These are phyloP conservation scores for Prunus yedoensis DNA, from an alignment of 331 rosid genomes.

Conservation along the genomic window DNA sequence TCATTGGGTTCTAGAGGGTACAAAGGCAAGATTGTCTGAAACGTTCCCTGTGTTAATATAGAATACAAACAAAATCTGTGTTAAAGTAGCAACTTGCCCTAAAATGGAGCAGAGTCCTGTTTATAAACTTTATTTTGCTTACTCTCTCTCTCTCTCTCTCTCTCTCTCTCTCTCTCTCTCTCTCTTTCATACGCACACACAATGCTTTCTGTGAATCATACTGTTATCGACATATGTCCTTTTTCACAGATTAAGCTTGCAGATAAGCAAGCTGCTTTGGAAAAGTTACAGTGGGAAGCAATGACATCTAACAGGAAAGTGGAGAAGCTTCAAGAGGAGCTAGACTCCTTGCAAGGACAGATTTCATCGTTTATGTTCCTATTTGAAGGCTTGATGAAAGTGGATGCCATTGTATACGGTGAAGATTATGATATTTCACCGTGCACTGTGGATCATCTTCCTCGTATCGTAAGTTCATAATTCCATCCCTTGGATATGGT, in stretches of 20 bases:
- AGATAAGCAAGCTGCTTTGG: slow-evolving; percentile 96
- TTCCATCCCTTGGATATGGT: background rate
- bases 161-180: background rate
- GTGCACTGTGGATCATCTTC: slow-evolving; percentile 36
- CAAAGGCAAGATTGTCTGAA: background rate
- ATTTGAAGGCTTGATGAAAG: slow-evolving; percentile 66
- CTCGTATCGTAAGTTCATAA: slow-evolving; percentile 58
- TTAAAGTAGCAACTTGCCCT: background rate
- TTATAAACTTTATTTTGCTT: no score
- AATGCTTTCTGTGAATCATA: slow-evolving; percentile 3
- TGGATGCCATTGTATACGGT: slow-evolving; percentile 29
- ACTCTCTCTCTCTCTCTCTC: background rate
- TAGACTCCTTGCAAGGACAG: slow-evolving; percentile 66
- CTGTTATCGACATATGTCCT: slow-evolving; percentile 14
- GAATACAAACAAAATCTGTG: background rate
- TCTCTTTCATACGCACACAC: no score
- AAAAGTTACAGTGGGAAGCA: slow-evolving; percentile 87
- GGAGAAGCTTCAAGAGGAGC: slow-evolving; percentile 79
- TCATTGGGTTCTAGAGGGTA: background rate
- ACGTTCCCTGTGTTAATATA: background rate
- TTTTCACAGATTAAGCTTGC: slow-evolving; percentile 82
- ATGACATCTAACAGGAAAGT: slow-evolving; percentile 65
- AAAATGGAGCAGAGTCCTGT: background rate
- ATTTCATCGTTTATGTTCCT: slow-evolving; percentile 67
- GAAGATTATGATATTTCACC: slow-evolving; percentile 60